These are phyloP conservation scores for Stygiomarasmius scandens DNA, from an alignment of 1,284 basidiomycete species.

Conservation along the genomic window DNA sequence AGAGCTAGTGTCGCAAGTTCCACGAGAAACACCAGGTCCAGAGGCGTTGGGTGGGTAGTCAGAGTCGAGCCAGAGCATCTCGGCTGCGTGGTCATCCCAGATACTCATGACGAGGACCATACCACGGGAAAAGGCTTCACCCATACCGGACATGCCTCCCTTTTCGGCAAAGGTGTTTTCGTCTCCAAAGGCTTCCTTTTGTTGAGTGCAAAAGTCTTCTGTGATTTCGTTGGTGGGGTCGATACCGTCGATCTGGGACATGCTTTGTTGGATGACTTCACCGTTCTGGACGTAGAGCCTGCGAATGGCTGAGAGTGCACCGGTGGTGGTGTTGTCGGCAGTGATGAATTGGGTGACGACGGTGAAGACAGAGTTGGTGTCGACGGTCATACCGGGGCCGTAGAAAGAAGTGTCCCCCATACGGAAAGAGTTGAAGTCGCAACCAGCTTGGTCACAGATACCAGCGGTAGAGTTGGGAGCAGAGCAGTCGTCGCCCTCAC, in stretches of 20 bases:
- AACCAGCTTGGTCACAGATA: conserved; percentile 54
- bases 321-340: conserved; percentile 44
- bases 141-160: conserved; percentile 45
- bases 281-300: conserved; percentile 57
- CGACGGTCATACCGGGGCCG: conserved; percentile 46
- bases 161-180: conserved; percentile 46
- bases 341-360: conserved; percentile 55
- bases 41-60: conserved; percentile 38
- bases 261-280: conserved; percentile 52
- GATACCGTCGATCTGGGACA: conserved; percentile 44
- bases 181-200: conserved; percentile 47
- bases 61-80: conserved; percentile 51
- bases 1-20: conserved; percentile 50
- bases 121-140: conserved; percentile 36
- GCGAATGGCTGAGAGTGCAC: conserved; percentile 51
- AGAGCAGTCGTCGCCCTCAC: conserved; percentile 43
- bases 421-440: conserved; percentile 61
- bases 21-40: conserved; percentile 46
- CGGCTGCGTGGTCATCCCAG: conserved; percentile 57
- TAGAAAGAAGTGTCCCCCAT: conserved; percentile 52
- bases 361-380: conserved; percentile 48
- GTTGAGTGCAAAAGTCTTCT: conserved; percentile 40
- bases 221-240: conserved; percentile 42
- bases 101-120: conserved; percentile 50
- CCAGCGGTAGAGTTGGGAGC: conserved; percentile 39